Conservation (phyloP, 2,329 filamentous ascomycete species). For the Thelonectria rubi region DNA sequence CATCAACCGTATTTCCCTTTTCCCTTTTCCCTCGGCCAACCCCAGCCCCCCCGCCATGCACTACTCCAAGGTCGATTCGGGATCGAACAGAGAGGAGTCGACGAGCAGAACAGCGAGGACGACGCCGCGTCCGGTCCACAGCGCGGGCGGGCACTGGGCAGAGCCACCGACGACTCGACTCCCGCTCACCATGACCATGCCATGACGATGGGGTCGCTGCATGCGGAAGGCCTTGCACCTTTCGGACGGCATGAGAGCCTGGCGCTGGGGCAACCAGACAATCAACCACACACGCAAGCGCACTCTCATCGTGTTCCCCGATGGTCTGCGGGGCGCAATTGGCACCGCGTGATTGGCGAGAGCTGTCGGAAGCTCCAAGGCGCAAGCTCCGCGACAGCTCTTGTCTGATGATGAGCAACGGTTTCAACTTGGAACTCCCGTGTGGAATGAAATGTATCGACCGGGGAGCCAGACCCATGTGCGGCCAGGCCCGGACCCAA, state of each 20-base stretch:
- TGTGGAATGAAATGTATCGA: conserved; percentile 23
- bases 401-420: conserved; percentile 25
- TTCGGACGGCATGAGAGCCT: conserved; percentile 10
- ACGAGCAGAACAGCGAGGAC: neutral
- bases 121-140: conserved; percentile 2
- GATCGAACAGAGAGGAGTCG: neutral
- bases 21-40: neutral
- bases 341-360: conserved; percentile 33
- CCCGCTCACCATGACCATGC: conserved; percentile 20
- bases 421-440: conserved; percentile 31
- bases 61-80: neutral
- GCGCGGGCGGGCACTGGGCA: conserved; percentile 3
- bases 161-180: conserved; percentile 1
- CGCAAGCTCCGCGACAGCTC: conserved; percentile 24
- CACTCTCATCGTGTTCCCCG: conserved; percentile 15
- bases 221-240: conserved; percentile 1
- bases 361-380: conserved; percentile 27
- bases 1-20: conserved; percentile 1
- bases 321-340: conserved; percentile 25
- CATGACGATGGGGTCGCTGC: conserved; percentile 15
- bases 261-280: conserved; percentile 18
- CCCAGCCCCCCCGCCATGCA: conserved; percentile 1
- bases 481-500: conserved; percentile 5
- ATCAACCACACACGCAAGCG: conserved; percentile 5
- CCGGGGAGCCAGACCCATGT: conserved; percentile 17